Conservation (phyloP, 2,329 filamentous ascomycete genomes). For the Clonostachys sp. region DNA sequence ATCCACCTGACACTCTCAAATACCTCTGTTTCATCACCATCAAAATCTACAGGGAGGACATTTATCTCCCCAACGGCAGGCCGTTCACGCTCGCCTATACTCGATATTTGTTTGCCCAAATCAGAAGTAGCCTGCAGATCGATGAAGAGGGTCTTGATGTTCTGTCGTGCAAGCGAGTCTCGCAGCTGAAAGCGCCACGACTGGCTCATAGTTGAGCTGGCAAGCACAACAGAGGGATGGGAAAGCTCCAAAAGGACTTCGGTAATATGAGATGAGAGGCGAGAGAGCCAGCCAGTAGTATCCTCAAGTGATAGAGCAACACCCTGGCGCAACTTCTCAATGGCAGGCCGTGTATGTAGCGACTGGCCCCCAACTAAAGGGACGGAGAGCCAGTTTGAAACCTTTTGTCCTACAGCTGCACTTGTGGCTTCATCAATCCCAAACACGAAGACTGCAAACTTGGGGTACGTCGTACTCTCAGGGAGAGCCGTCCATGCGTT, state of each 20-base stretch:
- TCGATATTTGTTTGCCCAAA: conserved; percentile 19
- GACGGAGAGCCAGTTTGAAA: conserved; percentile 17
- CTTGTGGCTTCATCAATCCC: conserved; percentile 35
- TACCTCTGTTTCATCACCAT: conserved; percentile 5
- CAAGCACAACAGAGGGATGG: conserved; percentile 21
- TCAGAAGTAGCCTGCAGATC: conserved; percentile 24
- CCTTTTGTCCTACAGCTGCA: conserved; percentile 21
- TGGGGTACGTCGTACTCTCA: conserved; percentile 13
- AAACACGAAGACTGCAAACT: conserved; percentile 23
- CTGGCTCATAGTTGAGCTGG: conserved; percentile 29
- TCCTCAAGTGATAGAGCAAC: conserved; percentile 23
- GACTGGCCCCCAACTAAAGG: conserved; percentile 34
- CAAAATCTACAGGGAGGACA: conserved; percentile 21
- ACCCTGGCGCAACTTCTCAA: conserved; percentile 21
- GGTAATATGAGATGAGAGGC: conserved; percentile 12
- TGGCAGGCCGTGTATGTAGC: conserved; percentile 22
- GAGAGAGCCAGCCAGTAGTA: conserved; percentile 19
- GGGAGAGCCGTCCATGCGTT: conserved; percentile 23
- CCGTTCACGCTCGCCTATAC: conserved; percentile 17
- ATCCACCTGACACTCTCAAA: conserved; percentile 10
- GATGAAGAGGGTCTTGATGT: conserved; percentile 21
- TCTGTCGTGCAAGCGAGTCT: conserved; percentile 6
- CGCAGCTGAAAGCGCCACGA: conserved; percentile 24
- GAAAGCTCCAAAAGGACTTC: conserved; percentile 16
- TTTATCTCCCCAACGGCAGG: conserved; percentile 20